Evolutionary conservation across 2,329 filamentous ascomycete species (phyloP).

Genomic region (Trichoderma atrobrunneum): DNA sequence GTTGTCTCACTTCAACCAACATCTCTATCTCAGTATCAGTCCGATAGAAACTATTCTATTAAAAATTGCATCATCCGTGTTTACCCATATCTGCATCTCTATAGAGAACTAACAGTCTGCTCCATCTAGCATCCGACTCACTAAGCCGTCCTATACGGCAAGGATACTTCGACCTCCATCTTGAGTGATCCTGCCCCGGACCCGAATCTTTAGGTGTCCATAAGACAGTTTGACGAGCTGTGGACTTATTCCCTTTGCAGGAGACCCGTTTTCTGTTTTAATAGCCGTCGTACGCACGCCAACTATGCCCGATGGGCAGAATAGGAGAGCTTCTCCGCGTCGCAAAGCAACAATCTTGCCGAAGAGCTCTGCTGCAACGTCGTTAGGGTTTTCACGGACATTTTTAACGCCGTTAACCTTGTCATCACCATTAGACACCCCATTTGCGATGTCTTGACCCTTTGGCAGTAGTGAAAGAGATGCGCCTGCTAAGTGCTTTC

Average conservation of each 20-base stretch:
- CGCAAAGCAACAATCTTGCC: slow-evolving; percentile 41
- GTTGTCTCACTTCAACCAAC: too few species aligned
- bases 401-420: neutral
- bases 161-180: slow-evolving; percentile 48
- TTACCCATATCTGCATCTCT: neutral
- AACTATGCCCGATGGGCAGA: slow-evolving; percentile 44
- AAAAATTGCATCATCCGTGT: too few species aligned
- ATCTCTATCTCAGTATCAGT: neutral
- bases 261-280: neutral
- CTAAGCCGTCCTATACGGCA: slow-evolving; percentile 30
- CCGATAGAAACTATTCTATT: too few species aligned
- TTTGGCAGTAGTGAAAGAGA: neutral
- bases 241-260: neutral
- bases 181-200: slow-evolving; percentile 42
- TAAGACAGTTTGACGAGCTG: slow-evolving; percentile 33
- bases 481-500: slow-evolving; percentile 44
- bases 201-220: slow-evolving; percentile 39
- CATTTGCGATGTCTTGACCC: neutral
- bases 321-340: slow-evolving; percentile 47
- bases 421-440: neutral
- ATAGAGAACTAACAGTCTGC: neutral
- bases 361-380: slow-evolving; percentile 35
- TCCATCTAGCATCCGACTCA: too few species aligned
- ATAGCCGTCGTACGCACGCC: neutral
- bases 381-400: neutral